phyloP scores from a whole-genome alignment of 2,329 filamentous ascomycete genomes.

The Bipolaris bicolor region DNA sequence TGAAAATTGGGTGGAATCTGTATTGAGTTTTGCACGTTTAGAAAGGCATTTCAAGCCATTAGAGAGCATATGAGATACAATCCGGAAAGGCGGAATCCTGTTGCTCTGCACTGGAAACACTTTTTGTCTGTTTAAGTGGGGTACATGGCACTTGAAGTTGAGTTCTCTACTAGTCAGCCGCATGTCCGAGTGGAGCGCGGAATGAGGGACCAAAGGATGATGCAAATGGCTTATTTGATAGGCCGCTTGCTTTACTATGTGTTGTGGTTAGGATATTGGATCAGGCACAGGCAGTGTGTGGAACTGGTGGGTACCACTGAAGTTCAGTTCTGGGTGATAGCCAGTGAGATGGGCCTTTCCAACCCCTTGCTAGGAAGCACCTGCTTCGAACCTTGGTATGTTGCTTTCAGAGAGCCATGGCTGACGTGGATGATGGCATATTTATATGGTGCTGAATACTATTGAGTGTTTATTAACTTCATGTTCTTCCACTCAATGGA shows the following conservation, averaged over 20 bases:
- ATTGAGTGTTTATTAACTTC: too few species aligned
- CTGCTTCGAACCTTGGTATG: neutral
- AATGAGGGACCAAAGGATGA: neutral
- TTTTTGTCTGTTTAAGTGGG: neutral
- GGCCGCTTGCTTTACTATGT: neutral
- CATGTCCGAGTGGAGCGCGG: neutral
- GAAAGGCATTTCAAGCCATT: too few species aligned
- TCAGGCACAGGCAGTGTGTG: neutral
- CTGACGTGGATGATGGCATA: too few species aligned
- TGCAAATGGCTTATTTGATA: neutral
- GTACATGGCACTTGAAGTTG: neutral
- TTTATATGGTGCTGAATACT: too few species aligned
- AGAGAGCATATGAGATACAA: neutral
- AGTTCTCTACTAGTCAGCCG: neutral
- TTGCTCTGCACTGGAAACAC: neutral
- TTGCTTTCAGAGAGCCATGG: neutral
- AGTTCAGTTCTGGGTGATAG: neutral
- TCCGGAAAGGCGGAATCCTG: neutral
- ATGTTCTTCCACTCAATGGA: too few species aligned
- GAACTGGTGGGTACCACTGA: neutral
- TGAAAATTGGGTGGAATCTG: neutral
- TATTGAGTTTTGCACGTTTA: neutral
- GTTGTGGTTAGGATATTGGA: neutral
- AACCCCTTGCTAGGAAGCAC: neutral
- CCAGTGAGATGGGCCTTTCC: neutral